These are phyloP conservation scores for Colletotrichum eremochloae DNA, from an alignment of 2,329 filamentous ascomycete species.

Conservation along the genomic window DNA sequence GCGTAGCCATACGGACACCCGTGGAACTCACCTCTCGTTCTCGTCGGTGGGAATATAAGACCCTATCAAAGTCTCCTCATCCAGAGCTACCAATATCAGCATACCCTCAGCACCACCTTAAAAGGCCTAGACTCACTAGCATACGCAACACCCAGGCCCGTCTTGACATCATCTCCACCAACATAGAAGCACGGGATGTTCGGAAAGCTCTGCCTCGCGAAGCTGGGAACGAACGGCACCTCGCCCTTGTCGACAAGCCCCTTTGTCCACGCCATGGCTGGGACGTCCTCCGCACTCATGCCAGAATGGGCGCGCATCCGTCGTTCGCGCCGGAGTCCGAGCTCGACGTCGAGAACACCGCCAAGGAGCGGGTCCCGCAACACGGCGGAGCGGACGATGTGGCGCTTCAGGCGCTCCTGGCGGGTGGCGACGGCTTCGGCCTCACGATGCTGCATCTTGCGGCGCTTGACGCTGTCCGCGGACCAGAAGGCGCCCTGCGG, in stretches of 20 bases:
- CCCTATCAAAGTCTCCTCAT: conserved; percentile 53
- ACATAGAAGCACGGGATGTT: conserved; percentile 59
- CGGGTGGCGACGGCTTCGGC: conserved; percentile 48
- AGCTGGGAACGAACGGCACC: conserved; percentile 52
- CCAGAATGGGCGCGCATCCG: conserved; percentile 9
- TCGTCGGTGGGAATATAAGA: conserved; percentile 59
- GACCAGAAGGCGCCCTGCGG: conserved; percentile 67
- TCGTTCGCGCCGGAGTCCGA: conserved; percentile 47
- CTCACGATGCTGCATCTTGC: conserved; percentile 60
- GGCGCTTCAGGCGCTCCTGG: conserved; percentile 50
- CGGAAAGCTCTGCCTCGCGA: conserved; percentile 46
- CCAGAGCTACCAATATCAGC: conserved; percentile 49
- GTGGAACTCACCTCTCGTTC: conserved; percentile 54
- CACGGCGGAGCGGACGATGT: conserved; percentile 54
- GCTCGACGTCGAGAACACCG: conserved; percentile 52
- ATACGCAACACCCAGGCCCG: conserved; percentile 58
- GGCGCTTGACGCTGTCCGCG: conserved; percentile 69
- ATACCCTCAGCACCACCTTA: background rate
- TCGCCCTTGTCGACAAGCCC: conserved; percentile 57
- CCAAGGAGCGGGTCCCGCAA: conserved; percentile 50
- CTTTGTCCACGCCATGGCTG: conserved; percentile 54
- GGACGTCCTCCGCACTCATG: conserved; percentile 47
- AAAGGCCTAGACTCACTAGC: conserved; percentile 54
- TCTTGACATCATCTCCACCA: conserved; percentile 53
- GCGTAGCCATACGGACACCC: too few relatives aligned